A percentile compares a stretch with the other conserved stretches of the same genome.
These are phyloP conservation scores for Rhizodiscina lignyota DNA, from an alignment of 495 filamentous ascomycete genomes.

Conservation along the genomic window DNA sequence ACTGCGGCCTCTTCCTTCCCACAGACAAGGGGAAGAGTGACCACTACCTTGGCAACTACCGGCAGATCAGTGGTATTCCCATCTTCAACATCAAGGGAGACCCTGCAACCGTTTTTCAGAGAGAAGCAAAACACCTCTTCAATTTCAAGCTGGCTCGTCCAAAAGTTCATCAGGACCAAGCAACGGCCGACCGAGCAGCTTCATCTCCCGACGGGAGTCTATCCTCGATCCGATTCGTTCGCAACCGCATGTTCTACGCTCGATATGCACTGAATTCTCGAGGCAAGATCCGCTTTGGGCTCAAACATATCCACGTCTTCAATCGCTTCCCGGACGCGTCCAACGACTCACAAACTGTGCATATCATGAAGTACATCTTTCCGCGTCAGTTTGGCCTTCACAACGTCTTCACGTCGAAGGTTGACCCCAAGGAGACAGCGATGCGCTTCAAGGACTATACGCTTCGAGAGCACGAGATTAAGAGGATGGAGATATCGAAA, in stretches of 20 bases:
- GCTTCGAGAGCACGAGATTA: constrained; percentile 68
- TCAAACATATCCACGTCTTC: constrained; percentile 69
- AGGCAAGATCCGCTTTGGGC: constrained; percentile 51
- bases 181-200: constrained; percentile 6
- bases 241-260: constrained; percentile 77
- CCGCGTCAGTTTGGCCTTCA: constrained; percentile 78
- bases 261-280: constrained; percentile 48
- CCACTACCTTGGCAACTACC: constrained; percentile 49
- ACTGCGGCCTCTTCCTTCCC: constrained; percentile 61
- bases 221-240: constrained; percentile 53
- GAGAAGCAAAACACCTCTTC: background rate
- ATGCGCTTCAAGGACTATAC: constrained; percentile 70
- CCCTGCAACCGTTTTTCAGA: constrained; percentile 1
- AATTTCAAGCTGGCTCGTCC: too few species aligned
- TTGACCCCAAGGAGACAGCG: constrained; percentile 44
- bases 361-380: constrained; percentile 84
- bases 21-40: too few species aligned
- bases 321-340: constrained; percentile 47
- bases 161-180: background rate
- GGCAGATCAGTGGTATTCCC: constrained; percentile 58
- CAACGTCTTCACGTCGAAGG: constrained; percentile 67
- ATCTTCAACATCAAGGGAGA: background rate
- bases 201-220: too few species aligned
- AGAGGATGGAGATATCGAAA: too few species aligned
- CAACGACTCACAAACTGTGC: constrained; percentile 40